These are phyloP conservation scores for Populus hybrid DNA, from an alignment of 441 rosid species.

Conservation along the genomic window DNA sequence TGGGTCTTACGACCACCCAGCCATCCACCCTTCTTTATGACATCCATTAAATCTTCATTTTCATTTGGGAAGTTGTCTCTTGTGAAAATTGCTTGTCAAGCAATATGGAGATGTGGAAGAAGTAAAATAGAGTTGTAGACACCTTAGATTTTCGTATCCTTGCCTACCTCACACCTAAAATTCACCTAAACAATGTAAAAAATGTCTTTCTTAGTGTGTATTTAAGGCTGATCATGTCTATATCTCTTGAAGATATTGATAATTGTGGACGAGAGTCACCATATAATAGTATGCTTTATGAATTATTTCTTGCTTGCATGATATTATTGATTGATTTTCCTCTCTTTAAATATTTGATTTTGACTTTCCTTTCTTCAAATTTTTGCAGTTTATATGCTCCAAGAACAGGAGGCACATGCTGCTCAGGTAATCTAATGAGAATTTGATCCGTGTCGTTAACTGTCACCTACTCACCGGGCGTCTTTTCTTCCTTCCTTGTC, in stretches of 20 bases:
- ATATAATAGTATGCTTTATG: background rate
- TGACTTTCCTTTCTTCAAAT: constrained; percentile 1
- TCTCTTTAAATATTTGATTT: background rate
- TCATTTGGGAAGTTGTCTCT: background rate
- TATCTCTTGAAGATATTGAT: background rate
- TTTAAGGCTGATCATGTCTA: background rate
- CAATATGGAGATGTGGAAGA: background rate
- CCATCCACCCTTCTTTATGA: background rate
- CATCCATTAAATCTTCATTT: background rate
- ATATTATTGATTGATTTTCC: background rate
- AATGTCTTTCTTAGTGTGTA: background rate
- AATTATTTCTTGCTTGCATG: background rate
- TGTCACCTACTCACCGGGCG: background rate
- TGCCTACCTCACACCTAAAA: background rate
- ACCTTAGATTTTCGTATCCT: background rate
- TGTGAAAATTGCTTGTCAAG: background rate
- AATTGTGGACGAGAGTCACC: background rate
- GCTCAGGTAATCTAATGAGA: constrained; percentile 59
- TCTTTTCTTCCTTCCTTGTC: background rate
- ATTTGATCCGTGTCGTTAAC: background rate
- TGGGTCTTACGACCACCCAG: background rate
- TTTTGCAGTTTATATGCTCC: constrained; percentile 68
- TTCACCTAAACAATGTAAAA: background rate
- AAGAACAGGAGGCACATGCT: constrained; percentile 85
- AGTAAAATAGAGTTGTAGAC: background rate